Conservation (phyloP, 139 green algal species). For the Tetradesmus lagerheimii region DNA sequence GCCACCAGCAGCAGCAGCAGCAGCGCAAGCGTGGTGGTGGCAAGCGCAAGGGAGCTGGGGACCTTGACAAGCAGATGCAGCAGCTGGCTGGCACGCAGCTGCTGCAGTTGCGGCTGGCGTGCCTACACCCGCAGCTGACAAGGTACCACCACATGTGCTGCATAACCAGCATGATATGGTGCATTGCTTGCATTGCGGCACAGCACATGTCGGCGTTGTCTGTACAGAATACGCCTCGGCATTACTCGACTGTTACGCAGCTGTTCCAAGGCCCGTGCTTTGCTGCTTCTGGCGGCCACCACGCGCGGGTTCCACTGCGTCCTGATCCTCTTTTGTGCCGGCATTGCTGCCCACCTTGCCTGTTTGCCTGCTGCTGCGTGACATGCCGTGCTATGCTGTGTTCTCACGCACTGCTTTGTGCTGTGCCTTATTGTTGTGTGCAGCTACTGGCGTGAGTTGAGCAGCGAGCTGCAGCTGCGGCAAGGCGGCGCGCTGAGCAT, state of each 20-base stretch:
- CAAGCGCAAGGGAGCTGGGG: constrained; percentile 22
- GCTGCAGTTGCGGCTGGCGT: constrained; percentile 79
- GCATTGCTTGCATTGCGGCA: neutral
- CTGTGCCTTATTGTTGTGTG: neutral
- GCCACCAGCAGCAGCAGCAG: constrained; percentile 8
- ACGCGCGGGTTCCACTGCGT: no score
- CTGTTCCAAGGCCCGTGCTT: neutral
- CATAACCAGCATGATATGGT: neutral
- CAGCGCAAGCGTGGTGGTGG: neutral
- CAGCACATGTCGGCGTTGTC: no score
- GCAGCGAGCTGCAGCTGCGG: constrained; percentile 47
- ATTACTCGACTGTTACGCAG: no score
- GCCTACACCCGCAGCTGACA: constrained; percentile 86
- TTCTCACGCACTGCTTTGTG: neutral
- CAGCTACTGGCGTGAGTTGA: constrained; percentile 49
- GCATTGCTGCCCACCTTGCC: neutral
- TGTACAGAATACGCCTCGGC: no score
- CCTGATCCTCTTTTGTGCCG: no score
- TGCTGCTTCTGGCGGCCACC: neutral
- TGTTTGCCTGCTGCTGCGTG: neutral
- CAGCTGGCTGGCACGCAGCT: constrained; percentile 48
- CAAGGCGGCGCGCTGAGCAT: constrained; percentile 55
- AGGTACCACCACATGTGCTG: neutral
- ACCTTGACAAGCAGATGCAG: constrained; percentile 39
- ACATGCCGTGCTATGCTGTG: no score